These are phyloP conservation scores for Hericium coralloides DNA, from an alignment of 768 basidiomycete species.

Conservation along the genomic window DNA sequence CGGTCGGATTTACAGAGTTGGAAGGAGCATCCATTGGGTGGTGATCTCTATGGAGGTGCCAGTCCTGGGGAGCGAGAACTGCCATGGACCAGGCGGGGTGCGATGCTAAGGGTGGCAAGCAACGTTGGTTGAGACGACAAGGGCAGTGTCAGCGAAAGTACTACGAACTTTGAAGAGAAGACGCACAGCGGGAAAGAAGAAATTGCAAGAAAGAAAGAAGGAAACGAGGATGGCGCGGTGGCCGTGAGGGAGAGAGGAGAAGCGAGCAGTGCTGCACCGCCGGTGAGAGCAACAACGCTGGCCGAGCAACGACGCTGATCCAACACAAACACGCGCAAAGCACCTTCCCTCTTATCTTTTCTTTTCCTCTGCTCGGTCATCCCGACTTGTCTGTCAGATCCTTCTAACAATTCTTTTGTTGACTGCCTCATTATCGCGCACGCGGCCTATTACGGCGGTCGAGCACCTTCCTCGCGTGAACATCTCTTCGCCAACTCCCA, in stretches of 20 bases:
- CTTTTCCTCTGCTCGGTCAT: too few relatives aligned
- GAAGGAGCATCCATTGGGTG: conserved; percentile 44
- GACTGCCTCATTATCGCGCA: too few relatives aligned
- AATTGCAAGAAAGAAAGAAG: not conserved
- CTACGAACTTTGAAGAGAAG: conserved; percentile 2
- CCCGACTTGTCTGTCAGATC: too few relatives aligned
- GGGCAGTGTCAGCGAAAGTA: not conserved
- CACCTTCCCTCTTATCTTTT: too few relatives aligned
- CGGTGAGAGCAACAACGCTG: too few relatives aligned
- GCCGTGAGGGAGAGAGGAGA: not conserved
- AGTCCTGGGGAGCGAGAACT: conserved; percentile 70
- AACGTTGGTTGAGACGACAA: not conserved
- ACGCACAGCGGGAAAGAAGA: not conserved
- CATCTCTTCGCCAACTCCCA: too few relatives aligned
- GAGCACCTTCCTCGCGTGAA: too few relatives aligned
- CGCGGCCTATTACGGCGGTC: too few relatives aligned
- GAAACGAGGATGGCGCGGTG: not conserved
- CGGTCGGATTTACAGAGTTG: conserved; percentile 26
- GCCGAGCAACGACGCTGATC: too few relatives aligned
- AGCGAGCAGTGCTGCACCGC: not conserved
- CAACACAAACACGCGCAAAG: too few relatives aligned
- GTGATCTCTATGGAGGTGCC: conserved; percentile 57
- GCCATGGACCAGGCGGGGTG: conserved; percentile 46
- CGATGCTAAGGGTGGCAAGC: not conserved
- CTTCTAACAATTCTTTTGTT: too few relatives aligned